Percentiles rank a stretch among this genome's conserved stretches.
Conservation (phyloP, 2,329 filamentous ascomycete genomes). For the Tolypocladium nubicola region DNA sequence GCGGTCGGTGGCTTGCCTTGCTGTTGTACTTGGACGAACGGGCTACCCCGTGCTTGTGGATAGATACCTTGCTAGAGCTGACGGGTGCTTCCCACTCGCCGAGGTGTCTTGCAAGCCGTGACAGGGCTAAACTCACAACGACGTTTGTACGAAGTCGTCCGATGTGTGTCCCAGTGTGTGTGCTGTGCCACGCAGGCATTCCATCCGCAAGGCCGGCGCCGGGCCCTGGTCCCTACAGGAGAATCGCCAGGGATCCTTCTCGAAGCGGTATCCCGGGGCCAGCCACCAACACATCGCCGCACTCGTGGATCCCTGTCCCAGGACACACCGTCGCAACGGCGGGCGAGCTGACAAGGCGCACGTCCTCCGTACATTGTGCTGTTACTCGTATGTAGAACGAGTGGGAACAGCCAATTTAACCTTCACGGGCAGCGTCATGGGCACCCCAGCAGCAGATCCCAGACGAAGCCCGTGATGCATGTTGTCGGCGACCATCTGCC, state of each 20-base stretch:
- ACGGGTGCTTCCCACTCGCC: not conserved
- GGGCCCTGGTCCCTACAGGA: not conserved
- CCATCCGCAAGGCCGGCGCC: not conserved
- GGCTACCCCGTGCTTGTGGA: not conserved
- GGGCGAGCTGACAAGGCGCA: not conserved
- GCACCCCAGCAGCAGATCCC: not conserved
- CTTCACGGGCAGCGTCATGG: not conserved
- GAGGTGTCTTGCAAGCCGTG: not conserved
- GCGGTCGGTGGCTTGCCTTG: not conserved
- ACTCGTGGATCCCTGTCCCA: conserved; percentile 2
- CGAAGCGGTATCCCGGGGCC: conserved; percentile 8
- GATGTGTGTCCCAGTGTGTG: not conserved
- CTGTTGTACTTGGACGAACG: not conserved
- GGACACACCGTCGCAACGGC: not conserved
- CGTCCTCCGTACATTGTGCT: not conserved
- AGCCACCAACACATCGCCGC: conserved; percentile 1
- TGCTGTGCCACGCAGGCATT: not conserved
- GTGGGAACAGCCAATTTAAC: not conserved
- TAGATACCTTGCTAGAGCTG: not conserved
- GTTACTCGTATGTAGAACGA: not conserved
- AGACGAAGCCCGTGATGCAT: no score
- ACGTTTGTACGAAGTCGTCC: not conserved
- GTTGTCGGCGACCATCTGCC: not conserved
- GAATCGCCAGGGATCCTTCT: conserved; percentile 3
- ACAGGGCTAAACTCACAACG: not conserved